Conservation (phyloP, 768 basidiomycete species). For the Mycena rosella region DNA sequence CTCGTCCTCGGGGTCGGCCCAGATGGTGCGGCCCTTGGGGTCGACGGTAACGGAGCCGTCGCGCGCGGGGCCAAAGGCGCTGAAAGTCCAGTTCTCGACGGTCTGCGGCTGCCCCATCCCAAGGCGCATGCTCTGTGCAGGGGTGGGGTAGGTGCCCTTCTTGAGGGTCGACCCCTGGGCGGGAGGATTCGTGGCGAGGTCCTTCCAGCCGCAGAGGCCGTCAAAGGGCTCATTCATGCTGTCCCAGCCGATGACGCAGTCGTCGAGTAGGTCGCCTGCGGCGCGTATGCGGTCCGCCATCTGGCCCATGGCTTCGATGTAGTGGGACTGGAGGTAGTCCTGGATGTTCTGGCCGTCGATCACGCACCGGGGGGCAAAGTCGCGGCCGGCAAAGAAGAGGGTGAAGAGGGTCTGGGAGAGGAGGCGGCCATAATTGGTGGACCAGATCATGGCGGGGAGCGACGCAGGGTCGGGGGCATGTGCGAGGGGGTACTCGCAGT, state of each 20-base stretch:
- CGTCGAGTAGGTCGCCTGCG: slow-evolving; percentile 83
- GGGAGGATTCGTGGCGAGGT: slow-evolving; percentile 74
- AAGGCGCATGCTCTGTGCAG: slow-evolving; percentile 84
- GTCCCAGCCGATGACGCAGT: slow-evolving; percentile 97
- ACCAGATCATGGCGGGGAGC: slow-evolving; percentile 97
- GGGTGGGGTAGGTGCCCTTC: slow-evolving; percentile 90
- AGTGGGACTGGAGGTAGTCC: slow-evolving; percentile 86
- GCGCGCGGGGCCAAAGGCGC: slow-evolving; percentile 79
- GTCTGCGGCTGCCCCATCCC: slow-evolving; percentile 90
- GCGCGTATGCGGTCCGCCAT: slow-evolving; percentile 83
- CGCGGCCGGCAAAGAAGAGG: slow-evolving; percentile 91
- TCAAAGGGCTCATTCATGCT: slow-evolving; percentile 95
- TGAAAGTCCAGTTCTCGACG: slow-evolving; percentile 87
- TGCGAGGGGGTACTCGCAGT: slow-evolving; percentile 86
- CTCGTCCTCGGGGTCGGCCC: slow-evolving; percentile 68
- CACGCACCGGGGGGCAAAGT: slow-evolving; percentile 91
- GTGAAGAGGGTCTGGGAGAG: slow-evolving; percentile 92
- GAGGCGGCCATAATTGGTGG: slow-evolving; percentile 93
- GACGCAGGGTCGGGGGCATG: slow-evolving; percentile 74
- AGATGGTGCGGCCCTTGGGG: slow-evolving; percentile 83
- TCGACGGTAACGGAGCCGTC: slow-evolving; percentile 86
- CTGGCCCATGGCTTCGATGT: slow-evolving; percentile 77
- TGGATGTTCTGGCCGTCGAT: slow-evolving; percentile 95
- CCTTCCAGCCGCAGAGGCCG: slow-evolving; percentile 76
- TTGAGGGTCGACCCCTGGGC: slow-evolving; percentile 80